A percentile compares a stretch with the other conserved stretches of the same genome.
phyloP scores from a whole-genome alignment of 1,284 basidiomycete genomes.

The Acaromyces ingoldii region DNA sequence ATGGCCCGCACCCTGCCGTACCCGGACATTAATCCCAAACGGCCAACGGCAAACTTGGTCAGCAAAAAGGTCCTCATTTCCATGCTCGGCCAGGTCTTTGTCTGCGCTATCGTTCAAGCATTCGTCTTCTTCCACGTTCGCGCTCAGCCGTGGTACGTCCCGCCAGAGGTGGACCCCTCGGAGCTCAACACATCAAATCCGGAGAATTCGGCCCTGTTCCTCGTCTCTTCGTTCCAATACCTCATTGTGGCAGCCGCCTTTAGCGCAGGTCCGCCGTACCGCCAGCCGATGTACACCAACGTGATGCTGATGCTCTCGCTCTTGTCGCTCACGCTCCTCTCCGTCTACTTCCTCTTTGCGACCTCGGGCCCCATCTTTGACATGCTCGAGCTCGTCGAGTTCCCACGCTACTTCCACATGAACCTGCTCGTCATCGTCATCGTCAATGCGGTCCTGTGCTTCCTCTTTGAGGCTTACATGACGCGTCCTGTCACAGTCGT shows the following conservation, averaged over 20 bases:
- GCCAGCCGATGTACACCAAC: slow-evolving; percentile 91
- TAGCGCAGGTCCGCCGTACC: slow-evolving; percentile 93
- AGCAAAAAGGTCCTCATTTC: slow-evolving; percentile 92
- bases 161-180: slow-evolving; percentile 63
- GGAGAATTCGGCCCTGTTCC: slow-evolving; percentile 88
- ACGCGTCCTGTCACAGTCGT: slow-evolving; percentile 21
- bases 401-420: slow-evolving; percentile 68
- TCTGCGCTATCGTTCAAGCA: slow-evolving; percentile 77
- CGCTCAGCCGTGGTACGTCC: slow-evolving; percentile 71
- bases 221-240: slow-evolving; percentile 97
- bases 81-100: slow-evolving; percentile 84
- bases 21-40: slow-evolving; percentile 66
- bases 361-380: slow-evolving; percentile 64
- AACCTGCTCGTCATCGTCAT: slow-evolving; percentile 67
- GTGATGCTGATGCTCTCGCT: slow-evolving; percentile 50
- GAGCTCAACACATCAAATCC: slow-evolving; percentile 84
- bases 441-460: slow-evolving; percentile 68
- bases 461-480: slow-evolving; percentile 65
- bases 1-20: slow-evolving; percentile 93
- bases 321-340: slow-evolving; percentile 24
- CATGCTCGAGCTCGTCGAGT: slow-evolving; percentile 71
- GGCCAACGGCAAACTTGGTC: slow-evolving; percentile 91
- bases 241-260: slow-evolving; percentile 93
- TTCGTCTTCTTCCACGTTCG: slow-evolving; percentile 87
- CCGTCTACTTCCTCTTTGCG: slow-evolving; percentile 42